Evolutionary conservation across 495 filamentous ascomycete genomes (phyloP).

Genomic region (Pseudotulostoma volvatum): DNA sequence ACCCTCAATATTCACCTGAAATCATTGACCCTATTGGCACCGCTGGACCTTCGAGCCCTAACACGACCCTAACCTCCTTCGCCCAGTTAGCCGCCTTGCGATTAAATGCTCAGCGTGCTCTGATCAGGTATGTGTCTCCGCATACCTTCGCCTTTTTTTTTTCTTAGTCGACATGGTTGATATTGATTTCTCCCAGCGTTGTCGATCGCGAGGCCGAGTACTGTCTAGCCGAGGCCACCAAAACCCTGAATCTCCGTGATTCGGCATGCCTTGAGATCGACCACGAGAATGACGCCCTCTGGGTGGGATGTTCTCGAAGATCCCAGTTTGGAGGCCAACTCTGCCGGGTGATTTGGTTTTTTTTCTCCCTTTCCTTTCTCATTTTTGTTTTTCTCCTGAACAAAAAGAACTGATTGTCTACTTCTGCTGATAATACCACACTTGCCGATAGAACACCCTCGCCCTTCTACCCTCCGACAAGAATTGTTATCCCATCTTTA

Average conservation of each 20-base stretch:
- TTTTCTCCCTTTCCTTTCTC: not conserved
- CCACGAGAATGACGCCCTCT: conserved; percentile 23
- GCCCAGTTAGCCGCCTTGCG: conserved; percentile 34
- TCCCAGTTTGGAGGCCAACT: no score
- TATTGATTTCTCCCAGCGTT: conserved; percentile 20
- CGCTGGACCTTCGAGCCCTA: conserved; percentile 13
- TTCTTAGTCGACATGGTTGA: not conserved
- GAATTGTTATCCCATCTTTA: conserved; percentile 19
- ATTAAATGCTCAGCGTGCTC: conserved; percentile 29
- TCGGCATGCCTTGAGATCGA: conserved; percentile 17
- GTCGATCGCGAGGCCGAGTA: conserved; percentile 42
- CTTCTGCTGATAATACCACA: no score
- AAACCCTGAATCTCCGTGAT: conserved; percentile 19
- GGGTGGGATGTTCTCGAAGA: no score
- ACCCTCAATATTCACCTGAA: conserved; percentile 7
- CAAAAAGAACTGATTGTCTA: no score
- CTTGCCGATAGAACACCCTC: conserved; percentile 15
- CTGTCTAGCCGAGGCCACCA: conserved; percentile 38
- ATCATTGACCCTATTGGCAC: not conserved
- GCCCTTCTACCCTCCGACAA: conserved; percentile 21
- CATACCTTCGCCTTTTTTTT: conserved; percentile 5
- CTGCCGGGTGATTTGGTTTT: conserved; percentile 18
- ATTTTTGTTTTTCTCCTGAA: conserved; percentile 1
- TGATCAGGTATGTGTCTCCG: conserved; percentile 18
- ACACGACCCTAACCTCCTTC: conserved; percentile 40